Base-by-base conservation (phyloP, 148 eudicot species). In the Vaccinium macrocarpon region DNA sequence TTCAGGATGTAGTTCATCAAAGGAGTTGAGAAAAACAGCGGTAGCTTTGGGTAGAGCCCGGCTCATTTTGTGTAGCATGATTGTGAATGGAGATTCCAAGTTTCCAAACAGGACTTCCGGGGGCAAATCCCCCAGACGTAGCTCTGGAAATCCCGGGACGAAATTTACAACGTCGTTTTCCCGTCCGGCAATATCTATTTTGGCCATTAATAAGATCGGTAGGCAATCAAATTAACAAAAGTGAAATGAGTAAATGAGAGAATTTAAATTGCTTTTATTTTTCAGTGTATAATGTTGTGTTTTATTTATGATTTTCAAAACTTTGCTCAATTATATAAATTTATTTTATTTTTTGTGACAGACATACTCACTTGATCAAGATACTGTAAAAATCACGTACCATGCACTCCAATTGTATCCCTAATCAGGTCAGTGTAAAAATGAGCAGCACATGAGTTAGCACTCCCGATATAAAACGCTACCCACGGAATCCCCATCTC, bases 1-100 rank as follows among this genome's bases (percentile, higher is more conserved):
- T 4, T 21, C 19, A 2, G 93, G 89, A 51, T 91, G 87, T 70
- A 92, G 76, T 49, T 91, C 94, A 76, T 89, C 91, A 32, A 89
- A 92, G 29, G 93, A 89, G 70, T 88, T 91, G 1, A 89, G 38
- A 35, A 85, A 78, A 19, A 92, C 84, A n/a, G 90, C 91, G 1
- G 87, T 68, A 75, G 94, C 90, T 46, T 82, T 78, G 2, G 88
- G 86, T 18, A 92, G 78, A 16, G 50, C 82, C 29, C 64, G 76
- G 10, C 85, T 88, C 92, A 90, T 89, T 75, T 88, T 84, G 70
- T 92, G 84, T 25, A 89, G 57, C 87, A 87, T 84, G 49, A 66
- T 8, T 3, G 90, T 25, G 32, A 92, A 64, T 8, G 86, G 78
- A 18, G 91, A 83, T 13, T 83, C 82, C 52, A 82, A 52, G 49